Evolutionary conservation across 2,329 filamentous ascomycete species (phyloP).

Genomic region (Trichocomaceae sp.): DNA sequence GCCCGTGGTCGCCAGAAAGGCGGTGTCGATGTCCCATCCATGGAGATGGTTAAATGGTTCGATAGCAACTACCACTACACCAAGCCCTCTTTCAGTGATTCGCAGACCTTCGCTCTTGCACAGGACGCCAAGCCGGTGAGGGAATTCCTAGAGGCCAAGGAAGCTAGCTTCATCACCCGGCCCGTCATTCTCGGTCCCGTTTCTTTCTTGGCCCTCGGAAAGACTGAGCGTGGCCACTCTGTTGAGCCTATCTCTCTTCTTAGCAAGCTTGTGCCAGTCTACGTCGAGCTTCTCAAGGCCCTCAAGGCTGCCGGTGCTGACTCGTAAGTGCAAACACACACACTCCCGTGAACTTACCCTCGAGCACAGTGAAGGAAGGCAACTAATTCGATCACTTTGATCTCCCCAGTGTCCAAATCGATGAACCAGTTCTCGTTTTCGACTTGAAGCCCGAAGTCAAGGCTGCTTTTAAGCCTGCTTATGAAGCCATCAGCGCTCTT

Average conservation of each 20-base stretch:
- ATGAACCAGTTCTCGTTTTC: constrained; percentile 94
- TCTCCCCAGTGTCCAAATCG: constrained; percentile 73
- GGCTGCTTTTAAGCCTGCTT: constrained; percentile 95
- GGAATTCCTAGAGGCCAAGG: constrained; percentile 97
- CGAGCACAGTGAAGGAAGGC: not conserved
- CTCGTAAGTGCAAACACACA: constrained; percentile 19
- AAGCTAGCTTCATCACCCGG: constrained; percentile 84
- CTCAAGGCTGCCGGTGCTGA: constrained; percentile 95
- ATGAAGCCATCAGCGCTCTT: constrained; percentile 70
- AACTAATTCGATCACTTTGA: not conserved
- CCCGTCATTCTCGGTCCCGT: constrained; percentile 94
- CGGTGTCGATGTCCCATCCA: constrained; percentile 42
- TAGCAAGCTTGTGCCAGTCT: constrained; percentile 87
- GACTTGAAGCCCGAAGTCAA: constrained; percentile 86
- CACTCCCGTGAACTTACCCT: not conserved
- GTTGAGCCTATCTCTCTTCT: constrained; percentile 92
- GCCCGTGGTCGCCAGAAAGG: constrained; percentile 94
- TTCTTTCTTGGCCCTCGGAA: constrained; percentile 94
- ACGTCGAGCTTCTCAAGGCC: constrained; percentile 84
- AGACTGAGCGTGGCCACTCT: constrained; percentile 91
- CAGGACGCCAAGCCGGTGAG: constrained; percentile 84
- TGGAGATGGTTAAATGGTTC: constrained; percentile 99
- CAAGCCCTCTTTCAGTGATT: constrained; percentile 95
- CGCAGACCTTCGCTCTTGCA: constrained; percentile 89
- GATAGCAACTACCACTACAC: constrained; percentile 99